These are phyloP conservation scores for Fraxinus excelsior DNA, from an alignment of 257 asterid species.

Conservation along the genomic window DNA sequence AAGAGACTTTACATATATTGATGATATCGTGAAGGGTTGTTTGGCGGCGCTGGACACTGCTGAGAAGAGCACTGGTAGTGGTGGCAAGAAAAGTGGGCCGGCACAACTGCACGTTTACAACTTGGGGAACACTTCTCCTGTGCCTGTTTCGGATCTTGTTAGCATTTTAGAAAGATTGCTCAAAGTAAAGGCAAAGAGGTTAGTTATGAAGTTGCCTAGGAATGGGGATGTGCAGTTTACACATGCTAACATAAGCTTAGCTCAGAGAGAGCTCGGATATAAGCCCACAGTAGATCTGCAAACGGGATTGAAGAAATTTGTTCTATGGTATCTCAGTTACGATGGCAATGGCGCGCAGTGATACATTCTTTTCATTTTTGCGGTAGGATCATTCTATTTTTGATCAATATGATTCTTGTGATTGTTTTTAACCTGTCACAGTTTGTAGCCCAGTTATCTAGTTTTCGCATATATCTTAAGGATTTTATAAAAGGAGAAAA, in stretches of 20 bases:
- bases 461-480: conserved; percentile 23
- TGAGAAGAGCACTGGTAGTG: conserved; percentile 66
- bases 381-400: conserved; percentile 35
- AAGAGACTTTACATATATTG: conserved; percentile 62
- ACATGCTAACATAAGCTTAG: conserved; percentile 61
- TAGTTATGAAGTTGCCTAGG: conserved; percentile 60
- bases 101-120: conserved; percentile 58
- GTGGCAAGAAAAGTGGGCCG: conserved; percentile 63
- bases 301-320: conserved; percentile 62
- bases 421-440: conserved; percentile 32
- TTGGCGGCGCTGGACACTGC: conserved; percentile 61
- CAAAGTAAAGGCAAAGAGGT: conserved; percentile 57
- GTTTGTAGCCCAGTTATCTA: conserved; percentile 20
- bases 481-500: conserved; percentile 25
- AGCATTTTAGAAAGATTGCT: conserved; percentile 62
- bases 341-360: conserved; percentile 49
- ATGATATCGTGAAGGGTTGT: conserved; percentile 67
- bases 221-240: conserved; percentile 70
- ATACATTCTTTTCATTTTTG: conserved; percentile 24
- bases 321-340: conserved; percentile 60
- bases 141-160: conserved; percentile 61
- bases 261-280: conserved; percentile 58
- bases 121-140: conserved; percentile 63
- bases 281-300: conserved; percentile 57
- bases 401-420: conserved; percentile 37